Percentiles rank a stretch among this genome's conserved stretches.
Conservation (phyloP, 805 yeast genomes). For the Blastobotrys mokoenaii region DNA sequence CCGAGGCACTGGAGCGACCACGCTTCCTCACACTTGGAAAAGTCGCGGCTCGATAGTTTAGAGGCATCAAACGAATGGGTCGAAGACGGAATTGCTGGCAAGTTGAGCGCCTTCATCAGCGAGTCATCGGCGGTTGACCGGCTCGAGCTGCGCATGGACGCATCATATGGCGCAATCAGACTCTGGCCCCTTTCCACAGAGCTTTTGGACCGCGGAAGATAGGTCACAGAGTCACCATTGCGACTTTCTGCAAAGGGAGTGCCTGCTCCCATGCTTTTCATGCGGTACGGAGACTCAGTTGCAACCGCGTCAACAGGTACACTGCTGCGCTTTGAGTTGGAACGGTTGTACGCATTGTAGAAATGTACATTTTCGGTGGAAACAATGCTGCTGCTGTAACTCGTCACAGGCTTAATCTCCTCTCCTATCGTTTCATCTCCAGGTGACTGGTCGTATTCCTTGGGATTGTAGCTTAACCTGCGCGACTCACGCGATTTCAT, state of each 20-base stretch:
- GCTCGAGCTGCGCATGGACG: constrained; percentile 13
- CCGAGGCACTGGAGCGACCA: constrained; percentile 15
- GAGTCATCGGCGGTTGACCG: constrained; percentile 12
- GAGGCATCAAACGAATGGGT: constrained; percentile 12
- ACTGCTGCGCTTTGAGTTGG: not conserved
- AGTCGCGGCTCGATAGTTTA: constrained; percentile 16
- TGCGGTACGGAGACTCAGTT: not conserved
- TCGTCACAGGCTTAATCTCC: not conserved
- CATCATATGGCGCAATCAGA: not conserved
- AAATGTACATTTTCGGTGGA: not conserved
- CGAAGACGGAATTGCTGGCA: constrained; percentile 19
- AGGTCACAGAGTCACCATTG: not conserved
- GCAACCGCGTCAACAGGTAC: not conserved
- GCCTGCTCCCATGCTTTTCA: not conserved
- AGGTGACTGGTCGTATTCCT: not conserved
- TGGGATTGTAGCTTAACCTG: not conserved
- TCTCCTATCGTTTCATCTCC: not conserved
- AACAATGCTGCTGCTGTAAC: not conserved
- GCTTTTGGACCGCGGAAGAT: not conserved
- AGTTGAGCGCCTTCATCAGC: constrained; percentile 15
- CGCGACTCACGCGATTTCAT: not conserved
- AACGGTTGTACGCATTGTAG: not conserved
- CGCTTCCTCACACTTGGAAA: constrained; percentile 12
- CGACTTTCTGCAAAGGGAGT: not conserved
- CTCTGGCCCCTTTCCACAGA: not conserved